Evolutionary conservation across 2,329 filamentous ascomycete species (phyloP).

Genomic region (Phialophora tarda): DNA sequence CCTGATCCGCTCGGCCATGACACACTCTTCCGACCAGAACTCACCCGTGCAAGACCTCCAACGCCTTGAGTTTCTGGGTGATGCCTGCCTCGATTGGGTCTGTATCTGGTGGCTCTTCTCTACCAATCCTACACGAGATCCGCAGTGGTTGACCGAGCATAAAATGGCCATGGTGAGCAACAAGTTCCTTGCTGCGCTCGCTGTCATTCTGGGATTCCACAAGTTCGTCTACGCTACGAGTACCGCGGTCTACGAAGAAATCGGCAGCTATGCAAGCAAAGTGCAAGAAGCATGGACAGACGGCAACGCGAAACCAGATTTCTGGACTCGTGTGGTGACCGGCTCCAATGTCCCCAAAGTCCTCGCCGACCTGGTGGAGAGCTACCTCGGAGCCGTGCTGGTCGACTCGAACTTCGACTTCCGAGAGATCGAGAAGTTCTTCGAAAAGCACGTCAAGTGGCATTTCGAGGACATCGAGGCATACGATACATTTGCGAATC

Average conservation of each 20-base stretch:
- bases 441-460: conserved; percentile 71
- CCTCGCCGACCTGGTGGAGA: conserved; percentile 85
- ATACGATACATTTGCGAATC: conserved; percentile 85
- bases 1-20: conserved; percentile 82
- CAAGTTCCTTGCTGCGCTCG: conserved; percentile 84
- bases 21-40: conserved; percentile 80
- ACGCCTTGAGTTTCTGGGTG: conserved; percentile 88
- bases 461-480: conserved; percentile 86
- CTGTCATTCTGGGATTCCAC: conserved; percentile 78
- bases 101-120: conserved; percentile 83
- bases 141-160: conserved; percentile 97
- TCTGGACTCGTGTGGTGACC: conserved; percentile 50
- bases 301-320: conserved; percentile 47
- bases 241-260: conserved; percentile 43
- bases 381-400: conserved; percentile 87
- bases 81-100: conserved; percentile 83
- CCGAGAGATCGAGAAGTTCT: conserved; percentile 74
- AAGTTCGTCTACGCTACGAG: conserved; percentile 65
- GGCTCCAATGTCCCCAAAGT: conserved; percentile 53
- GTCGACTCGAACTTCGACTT: conserved; percentile 86
- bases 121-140: conserved; percentile 76
- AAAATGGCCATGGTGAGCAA: conserved; percentile 99
- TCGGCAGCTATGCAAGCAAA: conserved; percentile 50
- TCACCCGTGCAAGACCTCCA: conserved; percentile 88
- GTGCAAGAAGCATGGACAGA: conserved; percentile 53